phyloP scores from a whole-genome alignment of 2,329 filamentous ascomycete species.

The Epichloe brachyelytri region DNA sequence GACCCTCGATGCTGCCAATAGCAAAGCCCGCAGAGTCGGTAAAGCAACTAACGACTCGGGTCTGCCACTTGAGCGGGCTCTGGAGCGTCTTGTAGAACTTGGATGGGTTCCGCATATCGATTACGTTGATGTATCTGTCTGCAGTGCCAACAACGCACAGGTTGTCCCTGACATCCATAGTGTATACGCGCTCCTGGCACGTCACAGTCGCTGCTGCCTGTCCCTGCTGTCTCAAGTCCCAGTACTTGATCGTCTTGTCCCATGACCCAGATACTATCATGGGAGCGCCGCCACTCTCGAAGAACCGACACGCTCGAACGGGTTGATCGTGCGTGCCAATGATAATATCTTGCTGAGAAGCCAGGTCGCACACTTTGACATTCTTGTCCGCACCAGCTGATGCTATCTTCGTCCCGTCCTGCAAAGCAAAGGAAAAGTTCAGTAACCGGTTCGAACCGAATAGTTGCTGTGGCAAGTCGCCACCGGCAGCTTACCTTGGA shows the following conservation, averaged over 20 bases:
- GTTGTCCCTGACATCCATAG: slow-evolving; percentile 81
- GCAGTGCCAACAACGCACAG: slow-evolving; percentile 86
- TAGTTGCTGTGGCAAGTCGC: neutral
- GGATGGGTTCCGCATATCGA: slow-evolving; percentile 77
- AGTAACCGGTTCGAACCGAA: neutral
- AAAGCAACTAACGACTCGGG: slow-evolving; percentile 88
- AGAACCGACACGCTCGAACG: slow-evolving; percentile 66
- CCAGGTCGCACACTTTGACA: slow-evolving; percentile 76
- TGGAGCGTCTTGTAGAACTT: slow-evolving; percentile 95
- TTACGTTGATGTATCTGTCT: slow-evolving; percentile 89
- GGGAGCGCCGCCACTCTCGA: slow-evolving; percentile 56
- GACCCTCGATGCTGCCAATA: slow-evolving; percentile 90
- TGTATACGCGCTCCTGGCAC: slow-evolving; percentile 71
- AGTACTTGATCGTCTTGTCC: slow-evolving; percentile 87
- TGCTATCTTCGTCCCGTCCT: slow-evolving; percentile 86
- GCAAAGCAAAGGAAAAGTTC: neutral
- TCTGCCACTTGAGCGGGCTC: slow-evolving; percentile 97
- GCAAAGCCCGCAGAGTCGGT: slow-evolving; percentile 84
- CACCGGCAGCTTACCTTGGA: slow-evolving; percentile 54
- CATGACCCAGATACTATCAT: slow-evolving; percentile 88
- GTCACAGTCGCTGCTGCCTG: slow-evolving; percentile 48
- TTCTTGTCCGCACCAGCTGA: slow-evolving; percentile 86
- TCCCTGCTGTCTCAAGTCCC: slow-evolving; percentile 59
- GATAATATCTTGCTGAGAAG: slow-evolving; percentile 51
- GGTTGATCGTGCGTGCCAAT: slow-evolving; percentile 77